Evolutionary conservation across 441 rosid genomes (phyloP), one percentile per base, ranked within the genome.

Genomic region (Arabidopsis lyrata): DNA sequence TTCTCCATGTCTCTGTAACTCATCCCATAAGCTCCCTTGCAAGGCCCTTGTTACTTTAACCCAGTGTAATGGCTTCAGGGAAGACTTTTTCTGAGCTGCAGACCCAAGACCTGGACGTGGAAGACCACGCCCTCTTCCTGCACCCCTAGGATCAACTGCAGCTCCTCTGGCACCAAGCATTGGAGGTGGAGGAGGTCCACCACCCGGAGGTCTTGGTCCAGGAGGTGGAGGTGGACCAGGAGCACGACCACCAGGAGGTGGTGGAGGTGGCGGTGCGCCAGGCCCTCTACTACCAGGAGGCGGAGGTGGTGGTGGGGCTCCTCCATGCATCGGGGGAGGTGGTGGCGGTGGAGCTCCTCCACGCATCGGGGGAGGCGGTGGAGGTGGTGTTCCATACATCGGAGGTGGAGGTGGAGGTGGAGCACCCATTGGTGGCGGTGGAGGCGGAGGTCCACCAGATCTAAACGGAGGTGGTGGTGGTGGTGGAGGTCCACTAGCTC

Each of bases 21-120:
- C 98, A 22, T 95, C 97, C 99, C 98, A 95, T 77, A 95, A 90
- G 84, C 97, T 95, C 86, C 99, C 99, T 82, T 93, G 97, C 61
- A 95, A 73, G 72, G 94, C 97, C 85, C 97, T 87, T 78, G 99
- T 86, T 72, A 93, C 96, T 83, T 95, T 95, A 82, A 97, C 91
- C 99, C 98, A 95, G 57, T 93, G 99, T 63, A 95, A 67, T 75
- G 99, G 99, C 86, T 95, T 95, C 77, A 95, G 81, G 32, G 97
- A 86, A 74, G 99, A 91, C 82, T 89, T 88, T 77, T 84, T 83
- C 13, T 83, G 82, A 68, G 90, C 87, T 74, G 83, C 27, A 41
- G 83, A 83, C 65, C 84, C 88, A 55, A 73, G 50, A 45, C 88
- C 90, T 45, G 84, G 78, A 57, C 91, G 89, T 49, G 82, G 20